Evolutionary conservation across 2,329 filamentous ascomycete genomes (phyloP), one percentile per base, ranked within the genome.

Genomic region (Coniochaeta ligniaria): DNA sequence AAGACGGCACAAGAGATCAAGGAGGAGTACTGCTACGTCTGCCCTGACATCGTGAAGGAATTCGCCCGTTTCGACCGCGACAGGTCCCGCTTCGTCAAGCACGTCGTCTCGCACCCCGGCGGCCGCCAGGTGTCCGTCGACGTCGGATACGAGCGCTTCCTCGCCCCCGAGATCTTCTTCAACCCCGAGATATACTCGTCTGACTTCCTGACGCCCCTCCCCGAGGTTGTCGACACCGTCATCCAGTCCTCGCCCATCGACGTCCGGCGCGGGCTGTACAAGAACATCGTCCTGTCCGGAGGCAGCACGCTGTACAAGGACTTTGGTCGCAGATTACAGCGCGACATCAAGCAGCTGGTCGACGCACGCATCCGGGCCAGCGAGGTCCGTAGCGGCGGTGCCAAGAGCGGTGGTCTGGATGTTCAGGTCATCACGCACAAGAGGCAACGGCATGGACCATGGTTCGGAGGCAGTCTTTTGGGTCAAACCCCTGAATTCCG

Each of bases 121-220:
- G 95, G 95, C 64, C 89, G 90, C 67, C 87, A 90, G 68, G 88
- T 94, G 24, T 84, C 81, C 1, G 92, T 99, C 55, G 96, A 99
- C 70, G 91, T 99, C 59, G 95, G 95, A 59, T 99, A 98, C 78
- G 95, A 99, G 76, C 90, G 95, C 36, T 99, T 99, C 83, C 83
- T 99, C 62, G 95, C 95, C 2, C 96, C 96, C 26, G 95, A 99
- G 76, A 99, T 99, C 72, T 99, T 99, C 79, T 99, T 99, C 86
- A 99, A 99, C 78, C 95, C 95, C 33, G 95, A 99, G 79, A 99
- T 99, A 71, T 98, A 98, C 83, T 96, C 92, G 63, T 98, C 94
- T 66, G 95, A 99, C 74, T 99, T 99, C 81, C 80, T 99, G 66
- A 99, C 95, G 14, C 95, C 95, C 16, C 84, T 99, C 9, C 95